Evolutionary conservation across 345 rosid genomes (phyloP).

Genomic region (Brassica cretica): DNA sequence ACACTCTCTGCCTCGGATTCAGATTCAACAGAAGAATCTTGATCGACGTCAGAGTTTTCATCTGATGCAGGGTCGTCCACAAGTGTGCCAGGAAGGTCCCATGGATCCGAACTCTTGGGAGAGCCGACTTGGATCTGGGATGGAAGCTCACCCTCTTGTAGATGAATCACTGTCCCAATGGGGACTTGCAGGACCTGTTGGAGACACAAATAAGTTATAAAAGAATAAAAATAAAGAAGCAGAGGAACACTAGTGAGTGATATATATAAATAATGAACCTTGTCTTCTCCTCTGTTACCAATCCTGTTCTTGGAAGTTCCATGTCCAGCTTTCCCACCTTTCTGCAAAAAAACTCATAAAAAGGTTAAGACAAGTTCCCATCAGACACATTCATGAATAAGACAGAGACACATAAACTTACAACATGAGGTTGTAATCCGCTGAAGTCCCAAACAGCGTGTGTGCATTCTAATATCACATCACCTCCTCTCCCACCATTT

Average conservation of each 20-base stretch:
- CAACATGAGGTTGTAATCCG: conserved; percentile 80
- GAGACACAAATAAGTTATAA: not conserved
- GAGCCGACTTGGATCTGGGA: conserved; percentile 43
- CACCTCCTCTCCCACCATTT: conserved; percentile 96
- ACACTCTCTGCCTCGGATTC: not conserved
- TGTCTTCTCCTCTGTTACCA: conserved; percentile 87
- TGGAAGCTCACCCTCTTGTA: conserved; percentile 71
- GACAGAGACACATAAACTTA: conserved; percentile 39
- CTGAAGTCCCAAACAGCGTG: conserved; percentile 86
- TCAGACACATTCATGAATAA: not conserved
- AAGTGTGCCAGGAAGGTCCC: conserved; percentile 87
- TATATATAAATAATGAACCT: conserved; percentile 48
- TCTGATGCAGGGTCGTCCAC: conserved; percentile 41
- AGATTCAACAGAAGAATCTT: not conserved
- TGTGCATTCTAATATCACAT: conserved; percentile 86
- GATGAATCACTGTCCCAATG: conserved; percentile 88
- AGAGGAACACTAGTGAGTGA: conserved; percentile 12
- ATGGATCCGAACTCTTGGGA: conserved; percentile 63
- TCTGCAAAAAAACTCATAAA: conserved; percentile 42
- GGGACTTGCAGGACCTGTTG: conserved; percentile 75
- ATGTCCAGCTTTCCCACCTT: conserved; percentile 73
- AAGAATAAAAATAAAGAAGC: conserved; percentile 4
- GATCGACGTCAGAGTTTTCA: conserved; percentile 19
- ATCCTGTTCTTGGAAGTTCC: conserved; percentile 85
- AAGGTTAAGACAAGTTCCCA: not conserved